Evolutionary conservation across 345 rosid genomes (phyloP).

Genomic region (Acer saccharum): DNA sequence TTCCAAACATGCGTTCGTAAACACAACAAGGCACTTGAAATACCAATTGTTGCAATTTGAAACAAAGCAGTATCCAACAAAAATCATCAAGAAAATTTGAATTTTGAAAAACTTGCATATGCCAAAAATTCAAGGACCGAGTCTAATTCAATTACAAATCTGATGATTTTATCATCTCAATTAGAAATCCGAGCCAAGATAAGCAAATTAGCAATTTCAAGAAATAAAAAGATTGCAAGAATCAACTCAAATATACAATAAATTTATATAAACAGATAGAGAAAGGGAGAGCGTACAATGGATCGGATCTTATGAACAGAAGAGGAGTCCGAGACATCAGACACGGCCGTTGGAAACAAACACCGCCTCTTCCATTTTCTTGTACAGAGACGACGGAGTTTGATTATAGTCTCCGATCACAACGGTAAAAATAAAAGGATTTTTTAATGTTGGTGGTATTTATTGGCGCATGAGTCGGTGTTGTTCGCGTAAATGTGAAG

Average conservation of each 20-base stretch:
- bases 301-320: conserved; percentile 79
- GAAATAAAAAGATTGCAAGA: background rate
- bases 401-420: background rate
- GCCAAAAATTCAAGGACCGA: background rate
- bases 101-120: too few species aligned
- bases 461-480: background rate
- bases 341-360: conserved; percentile 67
- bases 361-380: conserved; percentile 26
- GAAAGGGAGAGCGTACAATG: conserved; percentile 50
- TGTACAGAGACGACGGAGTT: conserved; percentile 17
- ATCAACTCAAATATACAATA: too few species aligned
- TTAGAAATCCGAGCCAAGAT: too few species aligned
- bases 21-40: too few species aligned
- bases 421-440: background rate
- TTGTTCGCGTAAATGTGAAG: background rate
- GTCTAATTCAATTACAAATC: background rate
- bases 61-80: too few species aligned
- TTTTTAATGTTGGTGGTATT: too few species aligned
- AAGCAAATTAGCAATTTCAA: background rate
- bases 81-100: too few species aligned
- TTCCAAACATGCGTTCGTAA: too few species aligned
- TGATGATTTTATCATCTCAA: background rate
- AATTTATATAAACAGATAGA: background rate
- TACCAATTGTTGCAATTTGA: too few species aligned
- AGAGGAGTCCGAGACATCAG: conserved; percentile 56